phyloP scores from a whole-genome alignment of 2,329 filamentous ascomycete genomes.

The Fusarium tricinctum region DNA sequence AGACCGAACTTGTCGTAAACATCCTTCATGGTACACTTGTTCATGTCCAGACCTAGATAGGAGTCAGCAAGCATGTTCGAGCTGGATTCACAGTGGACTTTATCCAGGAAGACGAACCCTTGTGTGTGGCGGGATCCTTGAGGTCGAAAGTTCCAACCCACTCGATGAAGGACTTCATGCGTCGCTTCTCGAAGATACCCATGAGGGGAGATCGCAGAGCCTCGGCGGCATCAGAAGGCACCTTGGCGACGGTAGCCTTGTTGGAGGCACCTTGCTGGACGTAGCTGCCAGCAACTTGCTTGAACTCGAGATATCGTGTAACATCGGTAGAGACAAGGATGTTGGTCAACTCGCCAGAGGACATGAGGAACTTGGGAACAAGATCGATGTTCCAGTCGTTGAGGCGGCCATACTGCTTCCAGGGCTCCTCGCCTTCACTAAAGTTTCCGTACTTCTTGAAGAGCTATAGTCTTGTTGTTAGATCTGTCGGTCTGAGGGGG shows the following conservation, averaged over 20 bases:
- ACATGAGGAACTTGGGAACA: constrained; percentile 98
- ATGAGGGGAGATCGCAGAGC: constrained; percentile 93
- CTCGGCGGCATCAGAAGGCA: constrained; percentile 92
- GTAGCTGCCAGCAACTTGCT: constrained; percentile 94
- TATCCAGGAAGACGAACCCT: constrained; percentile 71
- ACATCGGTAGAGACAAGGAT: constrained; percentile 97
- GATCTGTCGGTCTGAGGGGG: constrained; percentile 39
- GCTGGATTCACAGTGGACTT: background rate
- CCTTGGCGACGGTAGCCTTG: constrained; percentile 95
- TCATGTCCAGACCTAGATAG: constrained; percentile 80
- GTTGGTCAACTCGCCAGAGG: constrained; percentile 97
- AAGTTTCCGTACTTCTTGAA: constrained; percentile 97
- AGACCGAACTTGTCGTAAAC: constrained; percentile 98
- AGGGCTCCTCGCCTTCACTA: constrained; percentile 84
- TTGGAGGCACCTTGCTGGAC: constrained; percentile 88
- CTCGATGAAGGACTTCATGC: constrained; percentile 96
- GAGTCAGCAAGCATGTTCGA: constrained; percentile 29
- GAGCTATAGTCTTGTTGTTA: constrained; percentile 68
- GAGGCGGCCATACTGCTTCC: constrained; percentile 95
- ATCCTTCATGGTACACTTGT: constrained; percentile 91
- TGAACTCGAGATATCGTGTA: constrained; percentile 90
- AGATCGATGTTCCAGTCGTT: constrained; percentile 99
- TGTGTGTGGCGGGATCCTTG: constrained; percentile 87
- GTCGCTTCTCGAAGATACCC: constrained; percentile 97
- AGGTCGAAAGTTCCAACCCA: constrained; percentile 91